A percentile compares a stretch with the other conserved stretches of the same genome.
phyloP scores from a whole-genome alignment of 1,139 yeast species.

The Protomyces inouyei region DNA sequence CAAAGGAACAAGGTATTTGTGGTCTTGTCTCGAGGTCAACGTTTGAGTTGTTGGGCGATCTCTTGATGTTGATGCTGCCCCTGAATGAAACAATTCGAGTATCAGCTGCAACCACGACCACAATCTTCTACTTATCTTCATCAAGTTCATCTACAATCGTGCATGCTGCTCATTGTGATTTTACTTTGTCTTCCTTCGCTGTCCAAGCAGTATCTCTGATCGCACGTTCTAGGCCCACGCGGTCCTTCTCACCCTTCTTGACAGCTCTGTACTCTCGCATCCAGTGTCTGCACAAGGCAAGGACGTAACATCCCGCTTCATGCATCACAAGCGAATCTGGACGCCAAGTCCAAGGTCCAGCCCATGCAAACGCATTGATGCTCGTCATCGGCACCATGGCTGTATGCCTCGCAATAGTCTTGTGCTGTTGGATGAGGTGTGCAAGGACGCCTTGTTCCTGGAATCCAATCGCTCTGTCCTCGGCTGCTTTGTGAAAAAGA shows the following conservation, averaged over 20 bases:
- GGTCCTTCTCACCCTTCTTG: conserved; percentile 4
- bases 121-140: too few species aligned
- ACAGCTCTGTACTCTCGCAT: neutral
- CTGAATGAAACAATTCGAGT: too few species aligned
- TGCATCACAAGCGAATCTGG: neutral
- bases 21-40: too few species aligned
- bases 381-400: conserved; percentile 41
- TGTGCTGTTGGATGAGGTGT: conserved; percentile 31
- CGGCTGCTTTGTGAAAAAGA: conserved; percentile 13
- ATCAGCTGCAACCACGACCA: too few species aligned
- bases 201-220: too few species aligned
- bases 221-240: neutral
- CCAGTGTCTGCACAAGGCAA: neutral
- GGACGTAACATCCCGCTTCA: neutral
- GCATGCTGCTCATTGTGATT: too few species aligned
- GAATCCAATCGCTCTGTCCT: conserved; percentile 31
- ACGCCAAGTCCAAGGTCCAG: neutral
- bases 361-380: conserved; percentile 36
- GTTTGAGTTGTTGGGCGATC: too few species aligned
- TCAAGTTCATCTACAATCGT: too few species aligned
- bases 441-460: conserved; percentile 35
- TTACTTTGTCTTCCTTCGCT: too few species aligned
- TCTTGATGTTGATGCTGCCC: too few species aligned
- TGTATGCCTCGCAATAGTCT: conserved; percentile 32
- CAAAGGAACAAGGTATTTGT: neutral